Base-by-base conservation (phyloP, 2,329 filamentous ascomycete species). In the Pseudogymnoascus sp. region DNA sequence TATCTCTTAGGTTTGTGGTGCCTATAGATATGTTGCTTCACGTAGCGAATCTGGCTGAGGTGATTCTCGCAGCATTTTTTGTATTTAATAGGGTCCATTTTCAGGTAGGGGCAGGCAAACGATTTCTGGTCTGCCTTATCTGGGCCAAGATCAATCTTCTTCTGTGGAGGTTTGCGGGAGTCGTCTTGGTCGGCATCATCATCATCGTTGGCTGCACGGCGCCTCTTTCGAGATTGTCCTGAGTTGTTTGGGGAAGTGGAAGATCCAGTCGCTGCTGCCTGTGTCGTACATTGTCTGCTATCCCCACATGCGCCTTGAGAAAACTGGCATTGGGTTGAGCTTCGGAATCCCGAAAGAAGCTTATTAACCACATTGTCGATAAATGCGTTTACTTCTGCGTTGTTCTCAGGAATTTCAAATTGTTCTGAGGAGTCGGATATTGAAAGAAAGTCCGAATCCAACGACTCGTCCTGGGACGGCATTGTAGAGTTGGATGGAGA, bases 391-490 rank as follows among this genome's bases (percentile, higher is more conserved):
- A 25, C 34, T 23, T 31, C 14, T 38, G 46, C 63, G 12, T 59
- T 25, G 11, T 5, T 18, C 21, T 64, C 63, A 5, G 59, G 28
- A 6, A 34, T 14, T 60, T 63, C 46, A 18, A 62, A 25, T 11
- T 61, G n/a, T 31, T 63, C 59, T 21, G 65, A 64, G 38, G 42
- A 38, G 37, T 66, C 65, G 25, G 63, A 64, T 25, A 63, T 62
- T 62, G 65, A 66, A 59, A 64, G 46, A 36, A 63, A 43, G 37
- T 63, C 63, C 5, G 63, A 64, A 16, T 64, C 63, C 23, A 65
- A 63, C 5, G 63, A 64, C 14, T 62, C 49, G 3, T 59, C 42
- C 2, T 11, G 59, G 60, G 64, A 65, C 14, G 9, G 28, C 34
- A 25, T 38, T 18, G 36, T 42, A 60, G 59, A 14, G 46, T 53